Evolutionary conservation across 371 early-diverging fungal species (phyloP).

Genomic region (Rhizomucor pusillus): DNA sequence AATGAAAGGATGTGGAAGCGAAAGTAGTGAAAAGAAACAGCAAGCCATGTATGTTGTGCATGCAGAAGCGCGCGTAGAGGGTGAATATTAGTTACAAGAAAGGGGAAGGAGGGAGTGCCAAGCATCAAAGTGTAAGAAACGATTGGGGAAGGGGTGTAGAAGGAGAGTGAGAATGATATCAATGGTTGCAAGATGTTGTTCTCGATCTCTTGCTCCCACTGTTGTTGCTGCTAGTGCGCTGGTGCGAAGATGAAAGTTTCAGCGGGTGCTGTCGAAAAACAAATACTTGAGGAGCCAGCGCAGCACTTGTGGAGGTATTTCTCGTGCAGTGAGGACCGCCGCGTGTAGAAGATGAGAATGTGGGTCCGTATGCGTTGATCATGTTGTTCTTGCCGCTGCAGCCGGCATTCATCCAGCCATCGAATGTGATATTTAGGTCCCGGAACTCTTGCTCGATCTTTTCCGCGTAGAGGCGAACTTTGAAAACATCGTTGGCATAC

Average conservation of each 20-base stretch:
- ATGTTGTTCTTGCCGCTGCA: not conserved
- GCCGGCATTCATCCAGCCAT: not conserved
- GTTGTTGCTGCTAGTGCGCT: too few species aligned
- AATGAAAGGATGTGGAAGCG: too few species aligned
- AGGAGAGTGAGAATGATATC: too few species aligned
- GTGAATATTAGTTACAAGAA: too few species aligned
- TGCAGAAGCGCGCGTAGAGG: too few species aligned
- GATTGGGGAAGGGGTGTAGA: too few species aligned
- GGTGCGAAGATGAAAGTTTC: not conserved
- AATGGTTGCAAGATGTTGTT: too few species aligned
- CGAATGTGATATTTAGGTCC: not conserved
- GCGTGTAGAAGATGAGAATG: not conserved
- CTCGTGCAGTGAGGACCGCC: not conserved
- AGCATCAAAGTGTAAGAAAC: too few species aligned
- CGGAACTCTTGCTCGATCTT: constrained; percentile 37
- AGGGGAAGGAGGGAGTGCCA: too few species aligned
- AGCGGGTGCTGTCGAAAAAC: constrained; percentile 10
- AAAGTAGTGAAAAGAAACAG: too few species aligned
- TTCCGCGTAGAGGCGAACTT: constrained; percentile 42
- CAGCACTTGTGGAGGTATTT: not conserved
- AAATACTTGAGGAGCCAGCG: not conserved
- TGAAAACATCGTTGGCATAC: constrained; percentile 40
- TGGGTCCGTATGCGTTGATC: not conserved
- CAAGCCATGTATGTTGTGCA: too few species aligned
- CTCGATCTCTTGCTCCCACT: too few species aligned